Conservation (phyloP, 352 stramenopile species). For the Phytophthora pluvialis region DNA sequence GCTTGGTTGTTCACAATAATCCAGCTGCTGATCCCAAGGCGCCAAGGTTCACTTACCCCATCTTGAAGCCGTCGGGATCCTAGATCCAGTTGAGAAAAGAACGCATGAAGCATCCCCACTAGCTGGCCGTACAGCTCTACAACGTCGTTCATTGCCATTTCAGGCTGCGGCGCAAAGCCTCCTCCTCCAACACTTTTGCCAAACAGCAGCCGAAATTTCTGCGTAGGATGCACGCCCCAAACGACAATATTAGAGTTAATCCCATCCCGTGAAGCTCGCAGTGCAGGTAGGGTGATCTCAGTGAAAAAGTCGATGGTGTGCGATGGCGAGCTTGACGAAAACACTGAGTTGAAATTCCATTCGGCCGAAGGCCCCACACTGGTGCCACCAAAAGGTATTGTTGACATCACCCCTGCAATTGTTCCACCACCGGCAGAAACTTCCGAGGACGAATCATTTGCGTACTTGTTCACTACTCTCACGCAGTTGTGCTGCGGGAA, state of each 20-base stretch:
- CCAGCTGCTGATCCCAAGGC: slow-evolving; percentile 73
- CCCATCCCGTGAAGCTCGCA: slow-evolving; percentile 50
- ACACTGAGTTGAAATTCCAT: slow-evolving; percentile 71
- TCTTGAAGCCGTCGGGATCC: slow-evolving; percentile 4
- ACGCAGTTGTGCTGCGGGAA: slow-evolving; percentile 50
- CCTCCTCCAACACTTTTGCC: slow-evolving; percentile 51
- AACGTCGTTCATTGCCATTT: slow-evolving; percentile 41
- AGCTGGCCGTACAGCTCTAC: slow-evolving; percentile 69
- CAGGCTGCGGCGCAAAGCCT: slow-evolving; percentile 18
- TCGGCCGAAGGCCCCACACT: slow-evolving; percentile 29
- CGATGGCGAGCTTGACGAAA: slow-evolving; percentile 48
- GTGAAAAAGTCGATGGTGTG: slow-evolving; percentile 60
- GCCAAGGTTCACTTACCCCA: slow-evolving; percentile 31
- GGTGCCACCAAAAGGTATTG: neutral
- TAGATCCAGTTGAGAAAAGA: slow-evolving; percentile 45
- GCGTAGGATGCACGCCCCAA: slow-evolving; percentile 69
- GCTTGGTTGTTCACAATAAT: slow-evolving; percentile 72
- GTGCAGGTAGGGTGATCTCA: slow-evolving; percentile 57
- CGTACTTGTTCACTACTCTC: slow-evolving; percentile 46
- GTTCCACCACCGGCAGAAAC: neutral
- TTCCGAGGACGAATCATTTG: slow-evolving; percentile 14
- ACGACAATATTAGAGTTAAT: slow-evolving; percentile 74
- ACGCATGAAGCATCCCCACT: slow-evolving; percentile 52
- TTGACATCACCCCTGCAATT: neutral
- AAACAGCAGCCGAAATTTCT: slow-evolving; percentile 78